Evolutionary conservation across 495 filamentous ascomycete genomes (phyloP).

Genomic region (Neurospora sp.): DNA sequence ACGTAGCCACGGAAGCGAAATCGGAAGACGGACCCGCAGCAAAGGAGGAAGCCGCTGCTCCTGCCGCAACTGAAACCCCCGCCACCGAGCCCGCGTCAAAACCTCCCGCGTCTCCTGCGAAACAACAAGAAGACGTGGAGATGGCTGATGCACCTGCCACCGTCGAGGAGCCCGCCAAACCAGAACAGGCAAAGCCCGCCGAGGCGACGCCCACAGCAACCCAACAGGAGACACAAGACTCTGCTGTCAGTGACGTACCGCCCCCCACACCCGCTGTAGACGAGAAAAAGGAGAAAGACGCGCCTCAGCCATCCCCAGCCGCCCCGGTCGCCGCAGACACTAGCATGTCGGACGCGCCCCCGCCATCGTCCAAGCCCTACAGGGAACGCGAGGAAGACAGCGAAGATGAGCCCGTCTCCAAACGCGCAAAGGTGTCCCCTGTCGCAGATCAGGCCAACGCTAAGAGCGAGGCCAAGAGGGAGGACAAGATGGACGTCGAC

Average conservation of each 20-base stretch:
- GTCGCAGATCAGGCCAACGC: slow-evolving; percentile 19
- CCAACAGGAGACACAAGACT: slow-evolving; percentile 18
- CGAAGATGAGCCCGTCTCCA: slow-evolving; percentile 64
- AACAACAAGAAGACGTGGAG: slow-evolving; percentile 15
- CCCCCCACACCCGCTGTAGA: slow-evolving; percentile 17
- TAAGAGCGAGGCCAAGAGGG: slow-evolving; percentile 1
- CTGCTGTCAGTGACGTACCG: slow-evolving; percentile 13
- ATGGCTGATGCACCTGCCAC: slow-evolving; percentile 14
- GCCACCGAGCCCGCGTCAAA: neutral
- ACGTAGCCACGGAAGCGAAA: slow-evolving; percentile 1
- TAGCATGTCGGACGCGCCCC: slow-evolving; percentile 26
- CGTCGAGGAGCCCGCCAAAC: neutral
- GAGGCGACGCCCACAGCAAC: slow-evolving; percentile 3
- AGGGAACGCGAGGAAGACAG: slow-evolving; percentile 64
- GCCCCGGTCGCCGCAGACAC: slow-evolving; percentile 20
- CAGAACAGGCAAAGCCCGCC: neutral
- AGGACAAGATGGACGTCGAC: slow-evolving; percentile 14
- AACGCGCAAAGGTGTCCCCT: slow-evolving; percentile 51
- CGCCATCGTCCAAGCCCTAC: slow-evolving; percentile 39
- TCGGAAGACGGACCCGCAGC: slow-evolving; percentile 8
- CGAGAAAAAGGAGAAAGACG: slow-evolving; percentile 2
- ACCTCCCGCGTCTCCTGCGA: neutral
- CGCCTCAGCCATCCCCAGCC: slow-evolving; percentile 6
- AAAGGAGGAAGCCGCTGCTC: slow-evolving; percentile 6
- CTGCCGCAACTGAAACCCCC: neutral